Base-by-base conservation (phyloP, 257 asterid species). In the Solanum chmielewskii region DNA sequence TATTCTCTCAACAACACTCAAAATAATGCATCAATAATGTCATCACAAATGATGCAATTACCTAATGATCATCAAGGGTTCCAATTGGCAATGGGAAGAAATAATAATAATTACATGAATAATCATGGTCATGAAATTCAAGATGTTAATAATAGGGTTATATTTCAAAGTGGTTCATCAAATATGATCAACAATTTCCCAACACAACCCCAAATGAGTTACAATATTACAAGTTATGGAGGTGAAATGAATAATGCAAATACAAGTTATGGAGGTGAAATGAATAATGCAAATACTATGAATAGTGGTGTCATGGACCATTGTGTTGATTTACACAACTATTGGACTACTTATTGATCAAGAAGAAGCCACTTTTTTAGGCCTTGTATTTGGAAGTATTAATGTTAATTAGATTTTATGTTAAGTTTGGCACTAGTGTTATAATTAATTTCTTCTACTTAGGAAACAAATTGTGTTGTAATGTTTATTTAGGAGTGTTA, bases 251-350 rank as follows among this genome's bases (percentile, higher is more conserved):
- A 41, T 80, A 90, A 62, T 64, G 71, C 88, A 23, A 80, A 29
- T 4, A 62, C 69, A 56, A 83, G 90, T 21, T 92, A 91, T 83
- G 97, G 91, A 29, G 69, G 18, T 47, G 94, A 91, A 11, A 89
- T 91, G 92, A 90, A 41, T 80, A 90, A 62, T 64, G 71, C 88
- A 23, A 80, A 29, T 80, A 73, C 47, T 37, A 74, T 74, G 81
- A 74, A 91, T 88, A 89, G 68, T 64, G 91, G 97, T 89, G 93
- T 90, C 83, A 87, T 95, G 96, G 98, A 94, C 10, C 92, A 91
- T 76, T 95, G 98, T 89, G 91, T 87, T 77, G 98, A 94, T 71
- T 91, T 96, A 45, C 96, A 94, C 14, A 90, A 86, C 87, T 96
- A 92, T 73, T 96, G 98, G 98, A 85, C 93, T 64, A 25, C 93